Evolutionary conservation across 768 basidiomycete genomes (phyloP).

Genomic region (Gautieria morchelliformis): DNA sequence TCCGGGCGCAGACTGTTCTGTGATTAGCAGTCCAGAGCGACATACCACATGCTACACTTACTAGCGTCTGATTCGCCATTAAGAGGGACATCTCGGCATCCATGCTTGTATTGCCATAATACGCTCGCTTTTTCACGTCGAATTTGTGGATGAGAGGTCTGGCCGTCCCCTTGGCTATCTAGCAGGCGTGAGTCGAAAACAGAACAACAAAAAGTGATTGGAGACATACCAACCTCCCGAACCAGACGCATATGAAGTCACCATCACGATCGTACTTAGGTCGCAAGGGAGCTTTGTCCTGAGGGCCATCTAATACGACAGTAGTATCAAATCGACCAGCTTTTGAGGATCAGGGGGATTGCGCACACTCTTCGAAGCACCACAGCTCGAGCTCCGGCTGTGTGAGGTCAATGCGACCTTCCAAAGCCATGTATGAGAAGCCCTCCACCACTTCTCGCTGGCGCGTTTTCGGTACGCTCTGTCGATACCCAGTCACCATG

Average conservation of each 20-base stretch:
- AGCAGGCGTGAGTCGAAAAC: constrained; percentile 9
- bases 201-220: background rate
- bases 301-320: constrained; percentile 35
- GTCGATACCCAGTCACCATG: constrained; percentile 62
- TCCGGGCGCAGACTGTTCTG: constrained; percentile 65
- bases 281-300: constrained; percentile 32
- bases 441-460: constrained; percentile 63
- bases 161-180: constrained; percentile 57
- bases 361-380: constrained; percentile 83
- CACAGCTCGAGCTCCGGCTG: constrained; percentile 63
- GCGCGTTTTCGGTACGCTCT: constrained; percentile 56
- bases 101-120: constrained; percentile 97
- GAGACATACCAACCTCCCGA: constrained; percentile 75
- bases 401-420: constrained; percentile 75
- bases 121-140: constrained; percentile 82
- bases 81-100: constrained; percentile 90
- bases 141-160: constrained; percentile 60
- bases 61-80: constrained; percentile 95
- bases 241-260: constrained; percentile 62
- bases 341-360: background rate
- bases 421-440: constrained; percentile 79
- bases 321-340: background rate
- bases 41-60: constrained; percentile 20
- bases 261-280: constrained; percentile 51
- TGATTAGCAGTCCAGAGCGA: background rate